Conservation (phyloP, 306 rosid genomes). For the Gillenia trifoliata region DNA sequence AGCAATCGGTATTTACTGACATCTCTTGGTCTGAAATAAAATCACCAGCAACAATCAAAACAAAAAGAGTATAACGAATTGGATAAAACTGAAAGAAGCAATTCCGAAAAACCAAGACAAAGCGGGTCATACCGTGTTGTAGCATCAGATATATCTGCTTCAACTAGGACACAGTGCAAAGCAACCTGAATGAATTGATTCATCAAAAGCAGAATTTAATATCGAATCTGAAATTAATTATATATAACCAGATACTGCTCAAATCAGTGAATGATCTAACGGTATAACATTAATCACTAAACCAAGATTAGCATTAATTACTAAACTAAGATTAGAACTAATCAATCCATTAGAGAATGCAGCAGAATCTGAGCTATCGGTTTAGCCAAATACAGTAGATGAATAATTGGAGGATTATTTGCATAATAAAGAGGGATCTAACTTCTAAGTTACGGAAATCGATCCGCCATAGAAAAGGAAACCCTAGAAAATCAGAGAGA, state of each 20-base stretch:
- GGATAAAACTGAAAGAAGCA: background rate
- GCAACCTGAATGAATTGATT: constrained; percentile 41
- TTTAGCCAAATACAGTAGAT: background rate
- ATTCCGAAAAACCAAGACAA: constrained; percentile 6
- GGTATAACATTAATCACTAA: background rate
- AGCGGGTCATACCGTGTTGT: constrained; percentile 38
- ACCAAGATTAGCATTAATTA: background rate
- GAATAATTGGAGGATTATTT: background rate
- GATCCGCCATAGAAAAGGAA: background rate
- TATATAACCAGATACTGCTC: background rate
- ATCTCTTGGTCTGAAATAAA: constrained; percentile 22
- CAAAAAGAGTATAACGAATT: background rate
- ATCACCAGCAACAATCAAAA: background rate
- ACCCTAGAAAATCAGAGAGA: constrained; percentile 12
- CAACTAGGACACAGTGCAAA: constrained; percentile 17
- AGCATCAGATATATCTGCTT: constrained; percentile 30
- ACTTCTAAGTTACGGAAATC: background rate
- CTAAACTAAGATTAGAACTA: background rate
- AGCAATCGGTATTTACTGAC: constrained; percentile 18
- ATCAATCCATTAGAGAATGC: background rate
- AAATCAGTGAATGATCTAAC: background rate
- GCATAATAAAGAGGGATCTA: constrained; percentile 15
- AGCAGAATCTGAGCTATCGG: background rate
- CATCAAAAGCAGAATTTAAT: constrained; percentile 16
- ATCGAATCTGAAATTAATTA: background rate